Base-by-base conservation (phyloP, 208 protist genomes). In the Trypanosoma cruzi region DNA sequence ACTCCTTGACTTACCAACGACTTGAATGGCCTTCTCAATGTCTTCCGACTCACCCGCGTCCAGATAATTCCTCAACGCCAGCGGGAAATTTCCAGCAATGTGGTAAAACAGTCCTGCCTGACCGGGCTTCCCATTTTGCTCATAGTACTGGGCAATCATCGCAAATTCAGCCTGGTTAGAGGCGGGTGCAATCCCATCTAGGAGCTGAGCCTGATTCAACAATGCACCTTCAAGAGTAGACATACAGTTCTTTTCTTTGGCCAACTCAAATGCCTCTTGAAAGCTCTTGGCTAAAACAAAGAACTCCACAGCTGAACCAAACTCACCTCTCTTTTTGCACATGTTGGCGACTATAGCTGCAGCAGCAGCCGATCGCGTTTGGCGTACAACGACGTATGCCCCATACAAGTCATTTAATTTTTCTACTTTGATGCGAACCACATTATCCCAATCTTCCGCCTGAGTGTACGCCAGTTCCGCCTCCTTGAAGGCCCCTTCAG, bases 391-490 rank as follows among this genome's bases (percentile, higher is more conserved):
- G 4, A 93, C 71, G 67, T 98, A 98, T n/a, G 98, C 98, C 32
- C 94, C 90, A 60, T 95, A 81, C 0, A 98, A 83, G 71, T 98
- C 94, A 72, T 96, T 96, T 46, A 97, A 77, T 70, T 97, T 92
- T 57, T 98, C 88, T 20, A 99, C 87, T 73, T 96, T 96, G 50
- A 99, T 76, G 56, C 97, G 92, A 63, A 99, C 95, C 7, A 98
- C 97, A 64, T 94, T 98, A 65, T 98, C 96, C 79, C 94, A 92
- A 77, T 99, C 97, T 75, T 98, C 95, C 6, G 96, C 97, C 65
- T 90, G 85, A 54, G 82, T 75, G 80, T 98, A 99, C 2, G 97
- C 94, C 64, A 86, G 77, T 52, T 95, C 95, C 11, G 98, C 98
- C 69, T 98, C 97, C 60, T 73, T 83, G 71, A 88, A 98, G 29